Evolutionary conservation across 495 filamentous ascomycete species (phyloP).

Genomic region (Aspergillus bertholletiae): DNA sequence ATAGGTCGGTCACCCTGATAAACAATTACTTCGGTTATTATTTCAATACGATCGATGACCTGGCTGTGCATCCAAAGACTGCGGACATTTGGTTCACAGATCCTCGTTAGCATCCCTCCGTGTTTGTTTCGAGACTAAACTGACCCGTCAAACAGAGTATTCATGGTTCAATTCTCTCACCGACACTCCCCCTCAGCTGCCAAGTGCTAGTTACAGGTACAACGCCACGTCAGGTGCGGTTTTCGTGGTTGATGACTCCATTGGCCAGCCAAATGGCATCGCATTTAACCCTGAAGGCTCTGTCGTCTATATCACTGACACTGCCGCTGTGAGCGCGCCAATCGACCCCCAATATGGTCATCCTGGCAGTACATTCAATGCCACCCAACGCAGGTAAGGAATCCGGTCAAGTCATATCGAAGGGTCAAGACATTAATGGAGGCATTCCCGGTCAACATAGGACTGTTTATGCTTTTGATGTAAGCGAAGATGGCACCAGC

Average conservation of each 20-base stretch:
- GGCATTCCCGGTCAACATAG: constrained; percentile 16
- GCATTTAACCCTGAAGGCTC: constrained; percentile 15
- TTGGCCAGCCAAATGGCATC: constrained; percentile 67
- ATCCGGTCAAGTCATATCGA: neutral
- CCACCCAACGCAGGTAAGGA: constrained; percentile 9
- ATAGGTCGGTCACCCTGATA: constrained; percentile 21
- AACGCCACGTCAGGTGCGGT: constrained; percentile 43
- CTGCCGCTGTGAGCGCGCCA: constrained; percentile 4
- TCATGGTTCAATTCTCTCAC: constrained; percentile 33
- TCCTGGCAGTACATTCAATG: constrained; percentile 7
- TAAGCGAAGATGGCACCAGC: constrained; percentile 17
- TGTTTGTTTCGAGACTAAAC: neutral
- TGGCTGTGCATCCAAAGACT: constrained; percentile 24
- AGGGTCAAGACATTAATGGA: neutral
- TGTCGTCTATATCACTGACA: constrained; percentile 14
- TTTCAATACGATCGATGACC: constrained; percentile 25
- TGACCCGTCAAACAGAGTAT: constrained; percentile 19
- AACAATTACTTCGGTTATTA: constrained; percentile 32
- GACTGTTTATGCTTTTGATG: constrained; percentile 29
- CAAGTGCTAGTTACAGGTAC: constrained; percentile 37
- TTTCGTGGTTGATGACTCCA: constrained; percentile 67
- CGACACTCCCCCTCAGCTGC: constrained; percentile 28
- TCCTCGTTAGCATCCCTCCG: constrained; percentile 15
- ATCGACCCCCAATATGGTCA: constrained; percentile 11
- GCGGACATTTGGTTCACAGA: constrained; percentile 51